Evolutionary conservation across 352 stramenopile species (phyloP), one percentile per base, ranked within the genome.

Genomic region (Globisporangium radiosum): DNA sequence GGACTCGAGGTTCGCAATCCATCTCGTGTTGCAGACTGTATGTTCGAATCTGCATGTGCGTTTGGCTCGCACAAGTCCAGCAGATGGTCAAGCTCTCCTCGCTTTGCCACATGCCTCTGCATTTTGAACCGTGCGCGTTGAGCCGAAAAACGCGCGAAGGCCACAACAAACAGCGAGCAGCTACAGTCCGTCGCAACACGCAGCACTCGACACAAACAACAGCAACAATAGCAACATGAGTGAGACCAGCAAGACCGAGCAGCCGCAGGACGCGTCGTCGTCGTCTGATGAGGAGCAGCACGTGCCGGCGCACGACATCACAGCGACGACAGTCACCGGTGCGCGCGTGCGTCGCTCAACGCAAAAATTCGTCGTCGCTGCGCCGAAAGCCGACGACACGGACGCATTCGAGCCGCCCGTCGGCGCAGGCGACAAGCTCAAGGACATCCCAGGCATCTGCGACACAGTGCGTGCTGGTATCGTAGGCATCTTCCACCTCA

Each of bases 361-460:
- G 59, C 81, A 89, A 52, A 83, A 78, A 66, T 92, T 88, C 59
- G 80, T 73, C 66, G 78, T 87, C 52, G 64, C 62, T 8, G 66
- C 75, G 59, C 54, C 49, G 40, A 81, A 78, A 47, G 65, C 61
- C 10, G 78, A 88, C 39, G 77, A 88, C 17, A 54, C 75, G 10
- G 79, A 85, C 6, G 81, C 76, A 56, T 93, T 93, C 62, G 65
- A 66, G 61, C 74, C 80, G 33, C 84, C 84, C 0, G 62, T 63
- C 7, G 84, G 84, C 39, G 57, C 60, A 11, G 84, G 84, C 38
- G 57, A 63, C 52, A 85, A 88, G 65, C 45, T 93, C 49, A 65
- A 78, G 52, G 78, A 93, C 39, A 89, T 93, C 36, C 57, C 78
- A 25, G 77, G 72, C 36, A 70, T 87, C 17, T 54, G 54, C 11